Evolutionary conservation across 1,284 basidiomycete species (phyloP), one percentile per base, ranked within the genome.

Genomic region (Fomitopsis betulina): DNA sequence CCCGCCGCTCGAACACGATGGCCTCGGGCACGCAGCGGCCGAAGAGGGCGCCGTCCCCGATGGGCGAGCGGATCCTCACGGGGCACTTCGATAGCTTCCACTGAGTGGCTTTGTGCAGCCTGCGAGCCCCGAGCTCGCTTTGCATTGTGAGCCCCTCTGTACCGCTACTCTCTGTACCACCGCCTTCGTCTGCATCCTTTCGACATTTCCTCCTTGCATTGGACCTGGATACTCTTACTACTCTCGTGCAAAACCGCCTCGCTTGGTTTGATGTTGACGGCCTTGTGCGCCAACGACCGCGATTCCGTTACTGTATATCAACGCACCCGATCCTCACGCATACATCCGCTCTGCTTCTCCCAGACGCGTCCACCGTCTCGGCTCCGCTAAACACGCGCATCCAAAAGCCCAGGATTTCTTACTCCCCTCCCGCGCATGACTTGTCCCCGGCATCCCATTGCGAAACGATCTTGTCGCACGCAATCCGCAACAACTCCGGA

Each of bases 41-140:
- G 15, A 85, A 80, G 53, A 76, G 89, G 58, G 87, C 86, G 3
- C 89, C 89, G n/a, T 89, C 87, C 37, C 89, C 89, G 3, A 91
- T 91, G 89, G 89, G 89, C 62, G 89, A 91, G 73, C 79, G 89
- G 58, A 91, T 91, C 59, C 79, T 91, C 61, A 91, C 88, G 75
- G 89, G 89, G 10, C 89, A 91, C 65, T 91, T 91, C 64, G 89
- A 91, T 67, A 86, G 89, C 42, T 91, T 91, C 76, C 88, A 88
- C 71, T 87, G 62, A 61, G 33, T 40, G 52, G 52, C 35, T 10
- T 30, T 13, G 45, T 13, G 42, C 23, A 37, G 35, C 35, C 13
- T 15, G 35, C 35, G 35, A 1, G 12, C 13, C 35, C 35, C 8
- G 35, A 35, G 5, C 13, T 35, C 35, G 35, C 35, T 37, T 37